Evolutionary conservation across 768 basidiomycete genomes (phyloP).

Genomic region (Filobasidium floriforme): DNA sequence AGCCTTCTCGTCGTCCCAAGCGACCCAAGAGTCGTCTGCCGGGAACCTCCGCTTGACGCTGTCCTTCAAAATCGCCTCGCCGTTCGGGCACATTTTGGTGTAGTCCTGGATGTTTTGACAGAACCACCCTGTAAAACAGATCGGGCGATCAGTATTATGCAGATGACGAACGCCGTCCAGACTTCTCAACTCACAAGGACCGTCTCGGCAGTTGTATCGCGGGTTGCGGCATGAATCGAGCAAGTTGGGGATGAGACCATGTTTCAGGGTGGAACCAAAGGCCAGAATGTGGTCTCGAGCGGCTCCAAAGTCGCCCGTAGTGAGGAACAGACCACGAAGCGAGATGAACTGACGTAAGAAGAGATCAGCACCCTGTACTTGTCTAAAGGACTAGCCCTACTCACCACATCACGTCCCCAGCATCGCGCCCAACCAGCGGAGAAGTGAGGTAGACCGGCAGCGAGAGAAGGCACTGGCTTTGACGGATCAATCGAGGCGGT

Average conservation of each 20-base stretch:
- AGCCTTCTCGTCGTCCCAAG: conserved; percentile 77
- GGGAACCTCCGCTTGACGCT: conserved; percentile 89
- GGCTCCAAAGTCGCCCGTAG: conserved; percentile 63
- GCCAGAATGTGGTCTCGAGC: conserved; percentile 85
- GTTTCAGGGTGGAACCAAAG: conserved; percentile 86
- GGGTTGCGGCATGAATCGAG: conserved; percentile 81
- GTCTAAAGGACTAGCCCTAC: neutral
- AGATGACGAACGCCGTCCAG: neutral
- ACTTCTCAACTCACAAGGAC: conserved; percentile 56
- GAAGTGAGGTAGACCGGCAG: conserved; percentile 94
- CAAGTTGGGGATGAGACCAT: conserved; percentile 92
- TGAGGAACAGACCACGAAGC: conserved; percentile 81
- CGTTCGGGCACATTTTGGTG: conserved; percentile 71
- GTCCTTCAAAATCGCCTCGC: conserved; percentile 69
- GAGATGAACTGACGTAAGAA: conserved; percentile 61
- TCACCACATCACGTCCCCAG: conserved; percentile 69
- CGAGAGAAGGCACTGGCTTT: conserved; percentile 67
- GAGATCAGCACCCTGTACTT: neutral
- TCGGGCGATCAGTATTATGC: neutral
- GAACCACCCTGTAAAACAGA: conserved; percentile 63
- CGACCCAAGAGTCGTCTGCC: conserved; percentile 82
- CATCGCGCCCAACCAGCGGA: conserved; percentile 86
- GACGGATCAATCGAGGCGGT: conserved; percentile 73
- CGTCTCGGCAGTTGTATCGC: conserved; percentile 90
- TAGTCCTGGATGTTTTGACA: conserved; percentile 97